phyloP scores from a whole-genome alignment of 2,329 filamentous ascomycete genomes.

The Orbilia javanica region DNA sequence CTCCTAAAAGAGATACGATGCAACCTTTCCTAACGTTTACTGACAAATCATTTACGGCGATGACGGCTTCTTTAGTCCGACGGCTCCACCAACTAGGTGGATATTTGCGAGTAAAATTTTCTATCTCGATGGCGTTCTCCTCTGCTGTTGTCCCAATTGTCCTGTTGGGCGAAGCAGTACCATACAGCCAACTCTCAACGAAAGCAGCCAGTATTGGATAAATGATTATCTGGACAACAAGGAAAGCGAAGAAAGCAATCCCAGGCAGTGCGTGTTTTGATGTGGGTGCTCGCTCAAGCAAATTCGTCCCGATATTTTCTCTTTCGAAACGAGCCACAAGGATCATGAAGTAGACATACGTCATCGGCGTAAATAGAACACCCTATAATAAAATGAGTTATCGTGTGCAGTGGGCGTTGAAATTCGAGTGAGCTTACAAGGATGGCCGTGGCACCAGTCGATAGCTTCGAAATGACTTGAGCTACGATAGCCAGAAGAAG shows the following conservation, averaged over 20 bases:
- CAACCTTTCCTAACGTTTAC: slow-evolving; percentile 80
- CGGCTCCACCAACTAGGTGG: slow-evolving; percentile 69
- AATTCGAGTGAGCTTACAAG: slow-evolving; percentile 65
- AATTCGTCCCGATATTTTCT: slow-evolving; percentile 72
- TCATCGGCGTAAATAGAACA: slow-evolving; percentile 86
- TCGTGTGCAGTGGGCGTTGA: background rate
- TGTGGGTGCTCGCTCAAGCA: slow-evolving; percentile 73
- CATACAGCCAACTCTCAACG: slow-evolving; percentile 80
- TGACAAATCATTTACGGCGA: slow-evolving; percentile 81
- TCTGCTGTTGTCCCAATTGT: slow-evolving; percentile 62
- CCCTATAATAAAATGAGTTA: slow-evolving; percentile 64
- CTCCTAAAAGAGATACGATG: slow-evolving; percentile 86
- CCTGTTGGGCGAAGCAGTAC: slow-evolving; percentile 70
- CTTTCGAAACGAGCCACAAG: slow-evolving; percentile 82
- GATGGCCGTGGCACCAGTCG: slow-evolving; percentile 75
- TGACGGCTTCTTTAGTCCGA: slow-evolving; percentile 72
- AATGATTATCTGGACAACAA: slow-evolving; percentile 80
- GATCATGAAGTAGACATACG: slow-evolving; percentile 84
- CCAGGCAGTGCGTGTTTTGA: slow-evolving; percentile 78
- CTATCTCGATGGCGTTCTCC: slow-evolving; percentile 75
- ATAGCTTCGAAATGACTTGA: slow-evolving; percentile 76
- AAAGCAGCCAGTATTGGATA: slow-evolving; percentile 82
- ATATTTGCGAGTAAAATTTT: slow-evolving; percentile 83
- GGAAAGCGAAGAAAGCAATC: slow-evolving; percentile 81
- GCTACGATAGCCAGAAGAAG: slow-evolving; percentile 84